Evolutionary conservation across 495 filamentous ascomycete species (phyloP).

Genomic region (Aspergillus indologenus): DNA sequence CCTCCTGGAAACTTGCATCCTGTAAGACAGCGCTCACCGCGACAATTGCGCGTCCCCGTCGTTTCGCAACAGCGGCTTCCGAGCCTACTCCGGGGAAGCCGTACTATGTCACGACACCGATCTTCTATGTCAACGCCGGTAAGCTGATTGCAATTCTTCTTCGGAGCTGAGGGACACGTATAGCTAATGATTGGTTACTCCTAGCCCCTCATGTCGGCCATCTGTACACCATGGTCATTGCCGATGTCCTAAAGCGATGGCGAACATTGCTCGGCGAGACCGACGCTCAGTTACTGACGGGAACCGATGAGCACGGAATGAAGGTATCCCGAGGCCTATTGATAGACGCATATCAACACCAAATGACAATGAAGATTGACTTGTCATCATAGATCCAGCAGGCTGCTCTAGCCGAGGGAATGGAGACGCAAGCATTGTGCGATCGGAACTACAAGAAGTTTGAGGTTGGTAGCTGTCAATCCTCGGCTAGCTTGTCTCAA

Average conservation of each 20-base stretch:
- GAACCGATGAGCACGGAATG: conserved; percentile 98
- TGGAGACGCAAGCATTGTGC: conserved; percentile 61
- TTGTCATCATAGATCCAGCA: conserved; percentile 64
- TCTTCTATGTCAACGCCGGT: conserved; percentile 99
- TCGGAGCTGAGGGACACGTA: background rate
- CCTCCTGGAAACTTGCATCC: conserved; percentile 34
- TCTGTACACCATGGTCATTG: conserved; percentile 85
- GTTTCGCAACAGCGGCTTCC: conserved; percentile 33
- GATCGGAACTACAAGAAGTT: conserved; percentile 53
- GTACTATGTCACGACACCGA: conserved; percentile 93
- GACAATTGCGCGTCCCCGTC: conserved; percentile 22
- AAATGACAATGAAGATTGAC: conserved; percentile 18
- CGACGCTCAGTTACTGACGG: conserved; percentile 74
- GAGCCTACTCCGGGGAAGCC: conserved; percentile 59
- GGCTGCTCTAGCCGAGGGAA: conserved; percentile 65
- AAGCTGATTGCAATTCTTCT: conserved; percentile 7
- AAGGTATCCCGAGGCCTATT: conserved; percentile 53
- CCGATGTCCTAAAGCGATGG: conserved; percentile 93
- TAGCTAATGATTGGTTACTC: conserved; percentile 19
- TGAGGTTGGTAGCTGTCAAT: conserved; percentile 27
- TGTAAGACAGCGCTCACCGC: conserved; percentile 22
- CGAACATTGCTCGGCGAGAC: conserved; percentile 66
- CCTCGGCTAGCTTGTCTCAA: background rate
- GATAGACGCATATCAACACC: background rate
- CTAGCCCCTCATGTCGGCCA: conserved; percentile 92